A percentile compares a stretch with the other conserved stretches of the same genome.
phyloP scores from a whole-genome alignment of 2,329 filamentous ascomycete species.

The Neofusicoccum ribis region DNA sequence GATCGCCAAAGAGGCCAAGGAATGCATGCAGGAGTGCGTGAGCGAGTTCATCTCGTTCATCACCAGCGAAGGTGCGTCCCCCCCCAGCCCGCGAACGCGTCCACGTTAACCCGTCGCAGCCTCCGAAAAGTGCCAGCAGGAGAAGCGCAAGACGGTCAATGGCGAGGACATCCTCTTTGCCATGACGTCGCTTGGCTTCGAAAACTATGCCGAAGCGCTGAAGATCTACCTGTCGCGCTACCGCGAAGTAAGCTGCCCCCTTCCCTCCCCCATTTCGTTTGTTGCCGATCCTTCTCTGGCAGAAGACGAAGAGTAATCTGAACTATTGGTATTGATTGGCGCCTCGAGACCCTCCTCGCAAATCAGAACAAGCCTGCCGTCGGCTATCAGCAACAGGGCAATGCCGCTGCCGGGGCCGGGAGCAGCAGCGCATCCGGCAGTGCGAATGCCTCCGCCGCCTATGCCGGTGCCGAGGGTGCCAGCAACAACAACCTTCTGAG shows the following conservation, averaged over 20 bases:
- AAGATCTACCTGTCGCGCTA: conserved; percentile 99
- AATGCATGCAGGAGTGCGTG: conserved; percentile 99
- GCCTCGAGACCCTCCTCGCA: conserved; percentile 75
- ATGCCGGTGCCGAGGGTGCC: conserved; percentile 34
- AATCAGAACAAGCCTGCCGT: conserved; percentile 57
- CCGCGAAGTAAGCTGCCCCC: conserved; percentile 75
- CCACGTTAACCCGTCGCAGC: conserved; percentile 56
- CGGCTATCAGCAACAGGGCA: conserved; percentile 36
- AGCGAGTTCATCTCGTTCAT: conserved; percentile 99
- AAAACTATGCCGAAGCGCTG: conserved; percentile 96
- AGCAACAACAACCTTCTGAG: conserved; percentile 46
- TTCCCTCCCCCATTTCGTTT: conserved; percentile 22
- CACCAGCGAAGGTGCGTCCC: conserved; percentile 81
- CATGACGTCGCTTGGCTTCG: conserved; percentile 98
- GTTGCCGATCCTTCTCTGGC: conserved; percentile 25
- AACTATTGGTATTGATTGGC: conserved; percentile 54
- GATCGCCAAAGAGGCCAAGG: conserved; percentile 98
- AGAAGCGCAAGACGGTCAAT: conserved; percentile 99
- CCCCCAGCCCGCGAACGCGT: neutral
- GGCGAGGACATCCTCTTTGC: conserved; percentile 98
- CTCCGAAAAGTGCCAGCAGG: conserved; percentile 98
- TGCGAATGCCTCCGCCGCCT: conserved; percentile 30
- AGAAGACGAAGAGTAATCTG: conserved; percentile 42
- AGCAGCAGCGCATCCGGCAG: conserved; percentile 26
- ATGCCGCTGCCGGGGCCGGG: conserved; percentile 32